Conservation (phyloP, 805 yeast species). For the Dipodascopsis uninucleata region DNA sequence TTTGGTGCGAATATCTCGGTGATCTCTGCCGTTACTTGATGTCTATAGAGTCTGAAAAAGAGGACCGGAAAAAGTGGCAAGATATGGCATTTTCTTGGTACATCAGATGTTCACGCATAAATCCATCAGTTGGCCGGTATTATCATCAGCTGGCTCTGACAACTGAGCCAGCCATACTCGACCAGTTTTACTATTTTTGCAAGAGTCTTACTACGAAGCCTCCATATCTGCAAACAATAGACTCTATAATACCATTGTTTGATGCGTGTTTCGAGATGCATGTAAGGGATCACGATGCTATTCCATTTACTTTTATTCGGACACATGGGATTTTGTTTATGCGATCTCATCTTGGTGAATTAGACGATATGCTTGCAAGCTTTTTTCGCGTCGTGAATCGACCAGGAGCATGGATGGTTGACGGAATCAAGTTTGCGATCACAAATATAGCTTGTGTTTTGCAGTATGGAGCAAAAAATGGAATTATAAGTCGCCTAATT, state of each 20-base stretch:
- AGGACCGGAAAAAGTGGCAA: constrained; percentile 10
- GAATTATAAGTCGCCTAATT: constrained; percentile 6
- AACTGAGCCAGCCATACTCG: constrained; percentile 7
- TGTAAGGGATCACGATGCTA: constrained; percentile 8
- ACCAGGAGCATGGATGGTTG: constrained; percentile 19
- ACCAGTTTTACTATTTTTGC: constrained; percentile 22
- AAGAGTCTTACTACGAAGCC: constrained; percentile 12
- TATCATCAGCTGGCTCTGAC: constrained; percentile 20
- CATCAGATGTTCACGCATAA: constrained; percentile 8
- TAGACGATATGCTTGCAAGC: not conserved
- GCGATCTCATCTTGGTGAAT: constrained; percentile 7
- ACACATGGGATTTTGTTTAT: constrained; percentile 16
- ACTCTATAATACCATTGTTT: constrained; percentile 10
- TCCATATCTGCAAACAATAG: constrained; percentile 12
- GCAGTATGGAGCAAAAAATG: constrained; percentile 12
- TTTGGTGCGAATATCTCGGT: constrained; percentile 23
- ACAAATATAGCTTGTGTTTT: constrained; percentile 18
- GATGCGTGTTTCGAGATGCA: constrained; percentile 5
- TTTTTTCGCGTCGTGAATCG: constrained; percentile 14
- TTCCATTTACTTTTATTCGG: constrained; percentile 10
- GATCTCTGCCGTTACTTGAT: constrained; percentile 18
- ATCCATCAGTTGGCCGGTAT: constrained; percentile 21
- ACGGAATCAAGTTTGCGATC: constrained; percentile 23
- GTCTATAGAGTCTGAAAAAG: constrained; percentile 12
- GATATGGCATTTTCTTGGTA: constrained; percentile 20